Conservation (phyloP, 208 protist genomes). For the Trypanosoma melophagium region DNA sequence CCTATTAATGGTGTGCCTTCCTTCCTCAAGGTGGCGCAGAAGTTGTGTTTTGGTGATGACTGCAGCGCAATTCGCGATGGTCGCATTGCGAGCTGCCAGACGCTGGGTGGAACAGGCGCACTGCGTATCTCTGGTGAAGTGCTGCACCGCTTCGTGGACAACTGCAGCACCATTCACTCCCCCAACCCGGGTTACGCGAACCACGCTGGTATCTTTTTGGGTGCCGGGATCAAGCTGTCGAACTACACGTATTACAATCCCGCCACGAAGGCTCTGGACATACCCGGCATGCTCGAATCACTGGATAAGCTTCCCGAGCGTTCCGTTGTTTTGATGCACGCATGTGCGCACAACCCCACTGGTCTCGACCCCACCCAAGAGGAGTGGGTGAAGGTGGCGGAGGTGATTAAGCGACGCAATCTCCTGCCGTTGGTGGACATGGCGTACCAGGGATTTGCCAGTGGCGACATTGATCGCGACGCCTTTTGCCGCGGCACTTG, state of each 20-base stretch:
- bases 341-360: conserved; percentile 98
- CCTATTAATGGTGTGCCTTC: conserved; percentile 90
- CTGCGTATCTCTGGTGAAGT: conserved; percentile 76
- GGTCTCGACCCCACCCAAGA: conserved; percentile 94
- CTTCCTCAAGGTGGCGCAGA: conserved; percentile 73
- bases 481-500: conserved; percentile 65
- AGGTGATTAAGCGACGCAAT: conserved; percentile 67
- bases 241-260: conserved; percentile 79
- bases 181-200: conserved; percentile 78
- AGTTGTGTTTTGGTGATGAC: conserved; percentile 87
- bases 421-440: conserved; percentile 94
- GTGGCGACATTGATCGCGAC: conserved; percentile 92
- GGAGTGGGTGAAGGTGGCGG: conserved; percentile 91
- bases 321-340: conserved; percentile 94
- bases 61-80: conserved; percentile 37
- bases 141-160: conserved; percentile 36
- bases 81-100: conserved; percentile 76
- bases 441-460: conserved; percentile 96
- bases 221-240: conserved; percentile 38
- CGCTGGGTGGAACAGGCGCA: conserved; percentile 82
- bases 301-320: conserved; percentile 57
- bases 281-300: conserved; percentile 69
- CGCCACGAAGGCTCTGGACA: conserved; percentile 54
- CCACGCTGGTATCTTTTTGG: conserved; percentile 66
- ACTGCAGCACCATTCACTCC: conserved; percentile 46